phyloP scores from a whole-genome alignment of 345 rosid species.

The Salix caprea region DNA sequence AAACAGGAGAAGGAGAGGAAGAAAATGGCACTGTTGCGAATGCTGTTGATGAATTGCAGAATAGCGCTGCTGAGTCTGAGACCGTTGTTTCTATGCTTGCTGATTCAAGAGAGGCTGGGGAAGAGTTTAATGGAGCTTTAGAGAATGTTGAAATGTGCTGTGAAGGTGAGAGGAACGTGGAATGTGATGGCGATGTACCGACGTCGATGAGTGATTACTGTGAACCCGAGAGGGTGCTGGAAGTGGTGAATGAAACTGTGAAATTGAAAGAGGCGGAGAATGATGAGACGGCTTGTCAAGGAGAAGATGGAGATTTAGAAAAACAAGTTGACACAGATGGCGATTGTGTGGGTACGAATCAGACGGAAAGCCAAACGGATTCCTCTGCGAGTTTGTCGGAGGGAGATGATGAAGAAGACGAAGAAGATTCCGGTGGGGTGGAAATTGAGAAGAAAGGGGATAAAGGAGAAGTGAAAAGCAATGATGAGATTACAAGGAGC shows the following conservation, averaged over 20 bases:
- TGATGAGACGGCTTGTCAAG: too few species aligned
- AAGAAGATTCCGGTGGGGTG: neutral
- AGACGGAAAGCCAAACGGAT: slow-evolving; percentile 11
- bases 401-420: neutral
- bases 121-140: neutral
- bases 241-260: too few species aligned
- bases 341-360: neutral
- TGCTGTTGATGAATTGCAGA: neutral
- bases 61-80: neutral
- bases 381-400: slow-evolving; percentile 20
- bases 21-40: neutral
- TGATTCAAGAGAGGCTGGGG: neutral
- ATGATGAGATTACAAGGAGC: slow-evolving; percentile 15
- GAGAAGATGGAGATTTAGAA: neutral
- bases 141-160: neutral
- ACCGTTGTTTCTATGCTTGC: neutral
- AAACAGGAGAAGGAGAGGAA: neutral
- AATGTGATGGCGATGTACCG: too few species aligned
- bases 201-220: too few species aligned
- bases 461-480: neutral
- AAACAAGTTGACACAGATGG: neutral
- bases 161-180: neutral
- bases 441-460: neutral
- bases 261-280: neutral
- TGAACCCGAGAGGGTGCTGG: too few species aligned